These are phyloP conservation scores for Ascochyta fabae DNA, from an alignment of 2,329 filamentous ascomycete species.

Conservation along the genomic window DNA sequence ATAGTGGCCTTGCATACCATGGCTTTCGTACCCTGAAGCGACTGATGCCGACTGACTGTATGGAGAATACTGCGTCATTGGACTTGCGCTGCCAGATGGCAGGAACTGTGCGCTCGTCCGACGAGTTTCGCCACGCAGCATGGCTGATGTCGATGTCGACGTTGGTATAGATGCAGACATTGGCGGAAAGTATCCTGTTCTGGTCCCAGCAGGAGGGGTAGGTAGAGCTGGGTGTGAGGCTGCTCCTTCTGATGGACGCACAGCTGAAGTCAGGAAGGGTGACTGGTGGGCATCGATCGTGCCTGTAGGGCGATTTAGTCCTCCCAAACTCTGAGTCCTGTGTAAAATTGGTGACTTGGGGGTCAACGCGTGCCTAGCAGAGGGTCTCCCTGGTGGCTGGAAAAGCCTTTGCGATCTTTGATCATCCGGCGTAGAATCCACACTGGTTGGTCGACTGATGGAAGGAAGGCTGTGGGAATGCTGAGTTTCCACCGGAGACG, in stretches of 20 bases:
- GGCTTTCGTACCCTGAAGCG: conserved; percentile 48
- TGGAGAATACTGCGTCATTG: conserved; percentile 54
- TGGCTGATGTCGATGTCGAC: conserved; percentile 29
- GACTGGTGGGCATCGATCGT: conserved; percentile 58
- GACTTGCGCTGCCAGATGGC: conserved; percentile 54
- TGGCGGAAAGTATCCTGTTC: conserved; percentile 44
- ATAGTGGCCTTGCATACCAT: conserved; percentile 31
- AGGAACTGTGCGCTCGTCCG: conserved; percentile 47
- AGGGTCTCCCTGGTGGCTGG: conserved; percentile 34
- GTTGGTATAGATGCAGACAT: conserved; percentile 44
- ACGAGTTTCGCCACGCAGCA: conserved; percentile 33
- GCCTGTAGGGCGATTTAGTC: conserved; percentile 52
- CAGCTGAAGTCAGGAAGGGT: conserved; percentile 55
- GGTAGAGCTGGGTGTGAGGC: conserved; percentile 56
- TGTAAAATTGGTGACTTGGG: conserved; percentile 62
- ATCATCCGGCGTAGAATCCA: conserved; percentile 41
- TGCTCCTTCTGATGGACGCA: conserved; percentile 52
- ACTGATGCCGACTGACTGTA: conserved; percentile 44
- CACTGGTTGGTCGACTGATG: conserved; percentile 46
- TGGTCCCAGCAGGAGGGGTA: conserved; percentile 51
- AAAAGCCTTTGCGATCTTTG: conserved; percentile 31
- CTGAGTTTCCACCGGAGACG: conserved; percentile 47
- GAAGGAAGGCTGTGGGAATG: conserved; percentile 42
- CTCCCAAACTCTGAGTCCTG: conserved; percentile 59
- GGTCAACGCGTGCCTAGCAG: conserved; percentile 60